Base-by-base conservation (phyloP, 495 filamentous ascomycete species). In the Beverwykella pulmonaria region DNA sequence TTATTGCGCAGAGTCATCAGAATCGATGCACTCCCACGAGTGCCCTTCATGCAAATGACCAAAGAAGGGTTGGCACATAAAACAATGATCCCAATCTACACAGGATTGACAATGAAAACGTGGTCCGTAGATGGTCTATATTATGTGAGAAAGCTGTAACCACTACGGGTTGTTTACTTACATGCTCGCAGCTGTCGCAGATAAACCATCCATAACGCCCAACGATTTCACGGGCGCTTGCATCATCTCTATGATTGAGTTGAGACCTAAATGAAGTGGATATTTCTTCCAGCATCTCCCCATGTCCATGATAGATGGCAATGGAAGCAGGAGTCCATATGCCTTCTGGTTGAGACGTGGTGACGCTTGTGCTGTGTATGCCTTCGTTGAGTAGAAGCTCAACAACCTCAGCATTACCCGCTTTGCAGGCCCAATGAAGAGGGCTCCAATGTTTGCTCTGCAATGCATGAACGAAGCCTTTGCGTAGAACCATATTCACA, bases 11-110 rank as follows among this genome's bases (percentile, higher is more conserved):
- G n/a, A n/a, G n/a, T n/a, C n/a, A n/a, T 34, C 32, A 12, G 32
- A n/a, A 9, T 44, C 39, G 17, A n/a, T 44, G 9, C 17, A n/a
- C n/a, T 52, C 48, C 26, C 12, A 32, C 19, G 20, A 20, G 19
- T 56, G 53, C 8, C 17, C 23, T 29, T 52, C 48, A 17, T 52
- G 48, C n/a, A 52, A 25, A 15, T 52, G 48, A 5, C 26, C 48
- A 23, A 23, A 52, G n/a, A 23, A 52, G 1, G 8, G 48, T 19
- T 15, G 2, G 22, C 48, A 52, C 48, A 52, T 52, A 15, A 52
- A 52, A 23, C 48, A 52, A 15, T 52, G 23, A 52, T 52, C 48
- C 22, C 4, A 52, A n/a, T 52, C 48, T 52, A 29, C 9, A 52
- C 48, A 52, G 7, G 3, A 23, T 10, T 52, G n/a, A 52, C 48